A percentile compares a stretch with the other conserved stretches of the same genome.
Conservation (phyloP, 768 basidiomycete species). For the Thelephora ganbajun region DNA sequence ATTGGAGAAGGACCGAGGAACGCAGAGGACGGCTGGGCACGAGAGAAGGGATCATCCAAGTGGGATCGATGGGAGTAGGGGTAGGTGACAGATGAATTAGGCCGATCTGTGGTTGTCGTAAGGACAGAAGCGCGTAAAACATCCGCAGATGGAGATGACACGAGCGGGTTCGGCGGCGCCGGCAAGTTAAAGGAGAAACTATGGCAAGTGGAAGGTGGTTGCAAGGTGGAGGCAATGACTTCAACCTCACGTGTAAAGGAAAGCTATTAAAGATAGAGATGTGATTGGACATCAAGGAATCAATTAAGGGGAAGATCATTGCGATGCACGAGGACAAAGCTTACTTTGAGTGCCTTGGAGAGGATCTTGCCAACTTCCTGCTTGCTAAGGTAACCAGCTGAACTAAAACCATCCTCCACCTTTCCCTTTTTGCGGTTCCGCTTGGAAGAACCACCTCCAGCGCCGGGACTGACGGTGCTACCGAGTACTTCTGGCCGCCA, state of each 20-base stretch:
- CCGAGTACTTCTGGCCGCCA: constrained; percentile 89
- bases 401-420: constrained; percentile 49
- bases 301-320: neutral
- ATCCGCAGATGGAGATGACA: constrained; percentile 59
- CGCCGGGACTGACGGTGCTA: constrained; percentile 74
- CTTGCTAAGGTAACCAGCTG: constrained; percentile 69
- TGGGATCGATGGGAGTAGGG: constrained; percentile 41
- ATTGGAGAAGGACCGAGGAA: constrained; percentile 69
- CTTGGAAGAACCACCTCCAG: constrained; percentile 42
- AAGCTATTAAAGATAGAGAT: constrained; percentile 32
- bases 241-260: constrained; percentile 89
- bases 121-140: constrained; percentile 65
- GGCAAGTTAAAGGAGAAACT: constrained; percentile 83
- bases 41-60: constrained; percentile 54
- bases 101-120: constrained; percentile 29
- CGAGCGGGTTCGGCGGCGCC: constrained; percentile 60
- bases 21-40: constrained; percentile 62
- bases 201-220: constrained; percentile 87
- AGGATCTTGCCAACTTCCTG: constrained; percentile 85
- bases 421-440: constrained; percentile 54
- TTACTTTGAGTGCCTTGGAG: constrained; percentile 80
- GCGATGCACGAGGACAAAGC: constrained; percentile 6
- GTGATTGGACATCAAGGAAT: constrained; percentile 3
- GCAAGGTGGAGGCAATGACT: constrained; percentile 87
- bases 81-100: constrained; percentile 55